A percentile compares a stretch with the other conserved stretches of the same genome.
Conservation (phyloP, 495 filamentous ascomycete species). For the Astrothelium macrocarpum region DNA sequence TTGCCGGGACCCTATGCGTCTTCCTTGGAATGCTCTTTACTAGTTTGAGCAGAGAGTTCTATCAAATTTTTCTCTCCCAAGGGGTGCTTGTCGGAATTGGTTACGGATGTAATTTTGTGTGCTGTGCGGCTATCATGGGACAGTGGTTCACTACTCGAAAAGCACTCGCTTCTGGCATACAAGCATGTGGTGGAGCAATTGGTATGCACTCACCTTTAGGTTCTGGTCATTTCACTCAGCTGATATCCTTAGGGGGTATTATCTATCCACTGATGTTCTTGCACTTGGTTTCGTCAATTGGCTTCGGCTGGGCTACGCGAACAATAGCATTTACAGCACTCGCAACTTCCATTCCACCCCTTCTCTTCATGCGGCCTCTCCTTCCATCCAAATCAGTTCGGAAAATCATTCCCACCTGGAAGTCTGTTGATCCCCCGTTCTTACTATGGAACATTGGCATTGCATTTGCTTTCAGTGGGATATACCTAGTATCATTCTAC, state of each 20-base stretch:
- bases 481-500: not conserved
- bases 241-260: too few species aligned
- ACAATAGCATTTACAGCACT: conserved; percentile 23
- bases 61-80: conserved; percentile 71
- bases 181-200: conserved; percentile 46
- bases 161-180: conserved; percentile 57
- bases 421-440: not conserved
- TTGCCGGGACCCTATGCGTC: conserved; percentile 58
- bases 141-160: conserved; percentile 63
- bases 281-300: conserved; percentile 54
- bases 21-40: conserved; percentile 44
- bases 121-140: conserved; percentile 51
- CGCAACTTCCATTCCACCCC: conserved; percentile 43
- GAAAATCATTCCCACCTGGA: conserved; percentile 31
- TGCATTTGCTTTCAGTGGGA: not conserved
- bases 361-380: conserved; percentile 44
- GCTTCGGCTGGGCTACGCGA: conserved; percentile 61
- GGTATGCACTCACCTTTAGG: too few species aligned
- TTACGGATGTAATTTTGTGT: conserved; percentile 40
- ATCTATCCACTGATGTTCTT: conserved; percentile 70
- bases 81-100: conserved; percentile 66
- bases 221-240: not conserved
- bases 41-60: conserved; percentile 51
- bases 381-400: conserved; percentile 30
- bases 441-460: not conserved